Evolutionary conservation across 2,329 filamentous ascomycete species (phyloP).

Genomic region (Xylaria sp.): DNA sequence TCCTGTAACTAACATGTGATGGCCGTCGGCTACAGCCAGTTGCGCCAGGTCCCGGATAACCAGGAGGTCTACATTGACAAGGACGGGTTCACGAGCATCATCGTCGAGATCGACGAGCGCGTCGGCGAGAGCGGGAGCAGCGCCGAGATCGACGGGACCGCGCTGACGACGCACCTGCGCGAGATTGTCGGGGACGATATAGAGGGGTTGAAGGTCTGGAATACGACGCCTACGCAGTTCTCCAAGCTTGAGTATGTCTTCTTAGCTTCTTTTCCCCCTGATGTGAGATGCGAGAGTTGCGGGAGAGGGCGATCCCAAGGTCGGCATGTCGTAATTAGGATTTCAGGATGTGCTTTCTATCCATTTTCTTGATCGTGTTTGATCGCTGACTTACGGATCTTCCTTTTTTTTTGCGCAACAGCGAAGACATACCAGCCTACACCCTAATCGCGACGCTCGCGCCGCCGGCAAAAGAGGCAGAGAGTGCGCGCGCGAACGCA

Average conservation of each 20-base stretch:
- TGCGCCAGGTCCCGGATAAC: conserved; percentile 76
- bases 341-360: too few relatives aligned
- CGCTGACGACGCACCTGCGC: conserved; percentile 71
- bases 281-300: not conserved
- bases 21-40: not conserved
- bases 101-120: conserved; percentile 88
- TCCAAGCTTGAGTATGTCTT: conserved; percentile 57
- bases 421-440: conserved; percentile 63
- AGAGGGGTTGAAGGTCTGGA: conserved; percentile 70
- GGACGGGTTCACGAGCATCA: conserved; percentile 82
- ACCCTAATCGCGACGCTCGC: conserved; percentile 73
- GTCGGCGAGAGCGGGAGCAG: conserved; percentile 62
- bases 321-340: not conserved
- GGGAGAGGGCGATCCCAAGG: too few relatives aligned
- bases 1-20: not conserved
- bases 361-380: not conserved
- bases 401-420: conserved; percentile 38
- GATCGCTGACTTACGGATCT: conserved; percentile 17
- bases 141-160: conserved; percentile 70
- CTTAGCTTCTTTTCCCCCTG: not conserved
- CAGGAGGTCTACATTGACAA: conserved; percentile 92
- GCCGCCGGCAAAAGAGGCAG: conserved; percentile 42
- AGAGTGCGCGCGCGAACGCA: conserved; percentile 45
- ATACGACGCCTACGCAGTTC: conserved; percentile 65
- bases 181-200: conserved; percentile 70